phyloP scores from a whole-genome alignment of 495 filamentous ascomycete species.

The Talaromyces proteolyticus region DNA sequence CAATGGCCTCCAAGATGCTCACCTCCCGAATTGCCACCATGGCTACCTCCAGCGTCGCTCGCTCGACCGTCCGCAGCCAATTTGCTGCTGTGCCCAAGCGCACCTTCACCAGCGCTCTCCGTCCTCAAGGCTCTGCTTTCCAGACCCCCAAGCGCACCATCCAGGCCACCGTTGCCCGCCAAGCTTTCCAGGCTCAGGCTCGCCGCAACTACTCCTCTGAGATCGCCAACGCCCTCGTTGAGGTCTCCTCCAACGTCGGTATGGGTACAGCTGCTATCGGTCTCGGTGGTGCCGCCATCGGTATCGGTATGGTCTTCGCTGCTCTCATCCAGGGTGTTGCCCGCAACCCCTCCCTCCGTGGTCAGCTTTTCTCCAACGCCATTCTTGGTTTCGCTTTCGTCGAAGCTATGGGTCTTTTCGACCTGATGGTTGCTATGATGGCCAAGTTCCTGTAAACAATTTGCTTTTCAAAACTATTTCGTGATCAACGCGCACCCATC shows the following conservation, averaged over 20 bases:
- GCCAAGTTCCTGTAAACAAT: conserved; percentile 56
- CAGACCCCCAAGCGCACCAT: conserved; percentile 64
- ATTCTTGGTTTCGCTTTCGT: conserved; percentile 93
- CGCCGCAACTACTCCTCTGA: conserved; percentile 73
- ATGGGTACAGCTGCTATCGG: conserved; percentile 83
- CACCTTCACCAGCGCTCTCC: conserved; percentile 50
- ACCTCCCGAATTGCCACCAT: conserved; percentile 32
- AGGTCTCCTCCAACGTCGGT: conserved; percentile 82
- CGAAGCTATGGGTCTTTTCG: conserved; percentile 90
- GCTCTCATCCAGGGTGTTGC: conserved; percentile 76
- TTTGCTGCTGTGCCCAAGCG: conserved; percentile 60
- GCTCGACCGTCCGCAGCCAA: conserved; percentile 58
- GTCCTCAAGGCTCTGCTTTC: conserved; percentile 22
- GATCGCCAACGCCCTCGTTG: conserved; percentile 78
- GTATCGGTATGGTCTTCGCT: conserved; percentile 89
- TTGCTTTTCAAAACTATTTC: not conserved
- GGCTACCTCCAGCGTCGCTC: conserved; percentile 59
- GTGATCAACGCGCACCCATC: not conserved
- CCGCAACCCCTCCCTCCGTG: conserved; percentile 85
- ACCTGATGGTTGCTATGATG: conserved; percentile 89
- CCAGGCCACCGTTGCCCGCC: conserved; percentile 52
- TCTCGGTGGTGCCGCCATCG: conserved; percentile 86
- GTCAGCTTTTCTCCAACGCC: conserved; percentile 89
- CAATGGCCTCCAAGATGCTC: conserved; percentile 69
- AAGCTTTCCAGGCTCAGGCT: conserved; percentile 53